A percentile compares a stretch with the other conserved stretches of the same genome.
phyloP scores from a whole-genome alignment of 2,329 filamentous ascomycete species.

The Fusarium duplospermum region DNA sequence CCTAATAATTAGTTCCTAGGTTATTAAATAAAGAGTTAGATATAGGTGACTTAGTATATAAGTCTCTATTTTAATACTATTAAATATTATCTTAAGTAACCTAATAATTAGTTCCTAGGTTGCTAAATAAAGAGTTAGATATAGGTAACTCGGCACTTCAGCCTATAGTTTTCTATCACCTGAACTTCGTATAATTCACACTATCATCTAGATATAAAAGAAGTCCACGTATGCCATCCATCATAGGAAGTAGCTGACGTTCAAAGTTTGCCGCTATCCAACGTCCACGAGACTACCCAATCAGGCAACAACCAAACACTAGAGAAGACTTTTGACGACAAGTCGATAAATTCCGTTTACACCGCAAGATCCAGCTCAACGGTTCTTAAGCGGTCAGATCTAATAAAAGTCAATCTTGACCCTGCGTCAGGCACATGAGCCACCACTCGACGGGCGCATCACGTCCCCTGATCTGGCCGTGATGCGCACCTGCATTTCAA shows the following conservation, averaged over 20 bases:
- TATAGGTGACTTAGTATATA: too few relatives aligned
- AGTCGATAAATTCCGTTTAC: background rate
- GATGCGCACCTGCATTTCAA: conserved; percentile 4
- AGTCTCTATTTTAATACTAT: background rate
- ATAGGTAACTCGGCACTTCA: too few relatives aligned
- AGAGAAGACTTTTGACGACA: background rate
- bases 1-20: too few relatives aligned
- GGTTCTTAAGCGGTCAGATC: background rate
- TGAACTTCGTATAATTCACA: background rate
- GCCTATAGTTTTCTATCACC: background rate
- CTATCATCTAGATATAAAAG: background rate
- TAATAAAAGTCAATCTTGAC: background rate
- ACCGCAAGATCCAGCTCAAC: background rate
- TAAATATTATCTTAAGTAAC: background rate
- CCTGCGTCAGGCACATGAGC: background rate
- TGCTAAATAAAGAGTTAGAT: background rate
- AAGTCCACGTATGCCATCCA: background rate
- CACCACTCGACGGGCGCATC: background rate
- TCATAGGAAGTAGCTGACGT: background rate
- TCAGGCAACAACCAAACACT: background rate
- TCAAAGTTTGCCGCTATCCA: background rate
- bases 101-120: background rate
- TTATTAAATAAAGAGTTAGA: too few relatives aligned
- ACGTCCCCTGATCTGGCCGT: background rate
- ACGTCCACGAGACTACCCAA: background rate